These are phyloP conservation scores for Penicillium psychrosexuale DNA, from an alignment of 2,329 filamentous ascomycete species.

Conservation along the genomic window DNA sequence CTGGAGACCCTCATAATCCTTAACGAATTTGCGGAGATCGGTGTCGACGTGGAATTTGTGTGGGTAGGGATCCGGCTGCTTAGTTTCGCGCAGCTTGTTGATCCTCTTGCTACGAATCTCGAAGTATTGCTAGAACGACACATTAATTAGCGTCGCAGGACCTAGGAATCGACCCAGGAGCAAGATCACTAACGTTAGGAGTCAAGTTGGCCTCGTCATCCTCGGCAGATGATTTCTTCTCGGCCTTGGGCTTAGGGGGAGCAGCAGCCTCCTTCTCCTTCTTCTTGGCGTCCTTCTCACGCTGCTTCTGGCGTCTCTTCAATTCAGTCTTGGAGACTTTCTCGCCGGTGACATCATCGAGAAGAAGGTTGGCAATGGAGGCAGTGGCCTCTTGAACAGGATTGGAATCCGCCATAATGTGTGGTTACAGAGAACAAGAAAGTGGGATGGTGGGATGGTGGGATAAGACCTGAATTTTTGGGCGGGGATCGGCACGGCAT, in stretches of 20 bases:
- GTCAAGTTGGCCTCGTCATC: slow-evolving; percentile 70
- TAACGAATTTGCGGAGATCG: slow-evolving; percentile 74
- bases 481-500: slow-evolving; percentile 26
- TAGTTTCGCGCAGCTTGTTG: slow-evolving; percentile 69
- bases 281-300: slow-evolving; percentile 85
- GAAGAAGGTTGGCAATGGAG: slow-evolving; percentile 67
- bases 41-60: slow-evolving; percentile 90
- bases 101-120: slow-evolving; percentile 87
- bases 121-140: slow-evolving; percentile 71
- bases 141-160: slow-evolving; percentile 8
- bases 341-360: slow-evolving; percentile 93
- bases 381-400: slow-evolving; percentile 46
- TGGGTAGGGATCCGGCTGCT: slow-evolving; percentile 80
- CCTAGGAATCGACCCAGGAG: accelerated
- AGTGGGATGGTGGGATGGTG: slow-evolving; percentile 24
- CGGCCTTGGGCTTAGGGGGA: slow-evolving; percentile 56
- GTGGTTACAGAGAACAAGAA: slow-evolving; percentile 11
- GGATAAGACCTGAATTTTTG: slow-evolving; percentile 32
- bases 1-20: slow-evolving; percentile 73
- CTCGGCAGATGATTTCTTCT: slow-evolving; percentile 59
- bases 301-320: slow-evolving; percentile 93
- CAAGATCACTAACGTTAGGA: slow-evolving; percentile 58
- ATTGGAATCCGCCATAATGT: slow-evolving; percentile 42
- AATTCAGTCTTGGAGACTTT: slow-evolving; percentile 78
- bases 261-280: slow-evolving; percentile 73